A percentile compares a stretch with the other conserved stretches of the same genome.
Conservation (phyloP, 31 red algal species). For the Endocladia muricata region DNA sequence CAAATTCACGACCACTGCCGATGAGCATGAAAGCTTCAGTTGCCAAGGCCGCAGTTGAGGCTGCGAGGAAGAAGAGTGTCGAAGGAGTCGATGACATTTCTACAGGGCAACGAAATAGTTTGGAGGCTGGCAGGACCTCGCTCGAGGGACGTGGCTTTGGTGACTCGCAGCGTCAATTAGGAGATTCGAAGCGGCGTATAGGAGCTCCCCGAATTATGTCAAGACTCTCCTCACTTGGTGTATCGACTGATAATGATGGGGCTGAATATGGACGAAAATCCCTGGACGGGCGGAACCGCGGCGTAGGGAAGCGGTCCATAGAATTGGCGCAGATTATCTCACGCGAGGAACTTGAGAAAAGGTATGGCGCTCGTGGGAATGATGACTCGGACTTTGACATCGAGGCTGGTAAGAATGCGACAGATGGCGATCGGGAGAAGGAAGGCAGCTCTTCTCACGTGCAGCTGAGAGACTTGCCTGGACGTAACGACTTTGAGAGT, state of each 20-base stretch:
- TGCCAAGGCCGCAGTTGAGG: slow-evolving; percentile 20
- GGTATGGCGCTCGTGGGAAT: neutral
- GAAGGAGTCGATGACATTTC: neutral
- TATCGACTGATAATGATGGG: slow-evolving; percentile 5
- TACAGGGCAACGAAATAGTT: too few species aligned
- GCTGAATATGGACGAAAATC: slow-evolving; percentile 7
- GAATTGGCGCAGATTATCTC: slow-evolving; percentile 50
- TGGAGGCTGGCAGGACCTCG: neutral
- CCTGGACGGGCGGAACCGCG: neutral
- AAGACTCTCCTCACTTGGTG: neutral
- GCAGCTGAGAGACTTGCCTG: too few species aligned
- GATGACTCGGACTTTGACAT: neutral
- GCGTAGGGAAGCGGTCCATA: slow-evolving; percentile 34
- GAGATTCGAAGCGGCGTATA: neutral
- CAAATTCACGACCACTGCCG: neutral
- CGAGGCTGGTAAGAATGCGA: neutral
- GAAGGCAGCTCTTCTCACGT: too few species aligned
- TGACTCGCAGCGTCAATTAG: neutral
- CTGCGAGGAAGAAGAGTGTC: slow-evolving; percentile 16
- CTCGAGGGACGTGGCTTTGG: neutral
- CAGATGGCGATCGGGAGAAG: too few species aligned
- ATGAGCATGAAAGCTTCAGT: neutral
- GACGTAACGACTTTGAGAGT: too few species aligned
- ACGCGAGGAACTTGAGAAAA: slow-evolving; percentile 19
- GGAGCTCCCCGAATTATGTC: slow-evolving; percentile 1